phyloP scores from a whole-genome alignment of 768 basidiomycete genomes.

The Pleurotus tuoliensis region DNA sequence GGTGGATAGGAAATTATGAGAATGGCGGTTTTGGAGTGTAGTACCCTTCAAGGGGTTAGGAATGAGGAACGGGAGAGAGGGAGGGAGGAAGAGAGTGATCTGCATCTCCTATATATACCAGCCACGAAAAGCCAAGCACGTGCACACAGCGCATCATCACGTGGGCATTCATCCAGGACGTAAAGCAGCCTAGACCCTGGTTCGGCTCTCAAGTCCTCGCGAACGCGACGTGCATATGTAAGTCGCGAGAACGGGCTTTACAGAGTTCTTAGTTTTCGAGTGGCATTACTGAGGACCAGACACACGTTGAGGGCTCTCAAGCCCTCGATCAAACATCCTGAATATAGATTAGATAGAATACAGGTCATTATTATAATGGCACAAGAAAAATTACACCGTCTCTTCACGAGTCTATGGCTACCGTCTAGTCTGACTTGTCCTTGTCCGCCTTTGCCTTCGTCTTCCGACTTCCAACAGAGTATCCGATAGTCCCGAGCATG shows the following conservation, averaged over 20 bases:
- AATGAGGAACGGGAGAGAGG: not conserved
- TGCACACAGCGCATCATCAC: not conserved
- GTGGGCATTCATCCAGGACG: not conserved
- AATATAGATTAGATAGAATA: too few species aligned
- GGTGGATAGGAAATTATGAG: slow-evolving; percentile 3
- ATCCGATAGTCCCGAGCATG: slow-evolving; percentile 65
- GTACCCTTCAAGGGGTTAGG: slow-evolving; percentile 8
- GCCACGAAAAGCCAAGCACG: not conserved
- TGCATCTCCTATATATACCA: not conserved
- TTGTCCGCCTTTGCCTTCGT: slow-evolving; percentile 17
- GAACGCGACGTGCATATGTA: too few species aligned
- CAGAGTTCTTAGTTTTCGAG: too few species aligned
- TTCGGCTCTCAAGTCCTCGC: not conserved
- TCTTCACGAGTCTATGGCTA: not conserved
- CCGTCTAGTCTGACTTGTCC: slow-evolving; percentile 10
- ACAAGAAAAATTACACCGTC: too few species aligned
- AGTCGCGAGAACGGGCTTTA: too few species aligned
- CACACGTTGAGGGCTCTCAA: too few species aligned
- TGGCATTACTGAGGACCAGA: too few species aligned
- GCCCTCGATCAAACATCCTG: too few species aligned
- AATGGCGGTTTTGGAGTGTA: slow-evolving; percentile 3
- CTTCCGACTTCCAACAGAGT: slow-evolving; percentile 43
- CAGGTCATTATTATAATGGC: too few species aligned
- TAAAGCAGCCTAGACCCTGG: not conserved
- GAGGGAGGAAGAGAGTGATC: not conserved